Evolutionary conservation across 202 grass and related monocot genomes (phyloP).

Genomic region (Schoenoplectus triqueter): DNA sequence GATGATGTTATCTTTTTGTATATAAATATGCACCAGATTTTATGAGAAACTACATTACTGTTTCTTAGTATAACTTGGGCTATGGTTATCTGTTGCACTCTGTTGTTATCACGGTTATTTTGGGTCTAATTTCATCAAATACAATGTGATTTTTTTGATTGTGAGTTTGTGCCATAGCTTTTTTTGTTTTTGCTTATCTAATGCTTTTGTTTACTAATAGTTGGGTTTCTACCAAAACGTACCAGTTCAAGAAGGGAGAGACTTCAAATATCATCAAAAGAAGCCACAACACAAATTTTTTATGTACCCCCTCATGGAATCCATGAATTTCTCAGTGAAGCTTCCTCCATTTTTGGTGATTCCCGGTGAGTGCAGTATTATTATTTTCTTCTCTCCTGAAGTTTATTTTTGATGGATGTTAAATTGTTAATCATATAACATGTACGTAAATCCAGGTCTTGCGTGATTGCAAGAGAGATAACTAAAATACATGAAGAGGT

Average conservation of each 20-base stretch:
- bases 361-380: slow-evolving; percentile 52
- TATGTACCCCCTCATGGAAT: slow-evolving; percentile 94
- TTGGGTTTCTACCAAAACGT: slow-evolving; percentile 94
- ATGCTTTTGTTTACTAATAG: slow-evolving; percentile 49
- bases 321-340: slow-evolving; percentile 77
- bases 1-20: not conserved
- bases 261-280: slow-evolving; percentile 75
- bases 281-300: slow-evolving; percentile 84
- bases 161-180: slow-evolving; percentile 4
- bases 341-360: slow-evolving; percentile 70
- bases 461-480: slow-evolving; percentile 95
- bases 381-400: slow-evolving; percentile 19
- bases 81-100: not conserved
- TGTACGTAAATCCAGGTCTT: slow-evolving; percentile 58
- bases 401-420: slow-evolving; percentile 37
- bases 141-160: slow-evolving; percentile 23
- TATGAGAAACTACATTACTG: not conserved
- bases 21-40: not conserved
- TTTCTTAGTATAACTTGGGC: slow-evolving; percentile 30
- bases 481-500: slow-evolving; percentile 99
- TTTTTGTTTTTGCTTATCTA: not conserved
- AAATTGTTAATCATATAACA: slow-evolving; percentile 30
- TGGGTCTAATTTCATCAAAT: not conserved
- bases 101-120: not conserved
- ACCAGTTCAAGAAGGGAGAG: slow-evolving; percentile 67